These are phyloP conservation scores for Elongisporangium prolatum DNA, from an alignment of 352 stramenopile genomes.

Conservation along the genomic window DNA sequence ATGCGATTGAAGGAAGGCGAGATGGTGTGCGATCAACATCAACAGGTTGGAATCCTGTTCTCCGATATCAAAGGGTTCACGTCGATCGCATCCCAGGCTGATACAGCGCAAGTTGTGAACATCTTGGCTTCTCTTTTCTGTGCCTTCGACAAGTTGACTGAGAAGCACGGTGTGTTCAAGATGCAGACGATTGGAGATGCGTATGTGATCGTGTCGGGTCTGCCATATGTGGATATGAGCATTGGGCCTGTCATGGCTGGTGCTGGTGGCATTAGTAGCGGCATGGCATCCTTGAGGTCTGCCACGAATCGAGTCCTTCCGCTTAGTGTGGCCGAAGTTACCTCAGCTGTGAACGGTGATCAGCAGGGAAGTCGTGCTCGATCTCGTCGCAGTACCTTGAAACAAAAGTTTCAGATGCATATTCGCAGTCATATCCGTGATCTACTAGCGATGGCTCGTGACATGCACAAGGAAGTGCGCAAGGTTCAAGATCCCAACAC, in stretches of 20 bases:
- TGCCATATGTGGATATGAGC: slow-evolving; percentile 86
- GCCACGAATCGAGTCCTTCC: slow-evolving; percentile 53
- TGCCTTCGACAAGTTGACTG: slow-evolving; percentile 88
- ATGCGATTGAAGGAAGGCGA: slow-evolving; percentile 84
- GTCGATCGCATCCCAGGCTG: slow-evolving; percentile 80
- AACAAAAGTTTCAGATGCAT: slow-evolving; percentile 81
- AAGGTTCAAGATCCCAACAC: slow-evolving; percentile 85
- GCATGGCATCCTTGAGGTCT: slow-evolving; percentile 3
- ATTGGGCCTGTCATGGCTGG: slow-evolving; percentile 42
- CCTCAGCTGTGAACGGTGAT: slow-evolving; percentile 2
- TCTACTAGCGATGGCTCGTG: slow-evolving; percentile 70
- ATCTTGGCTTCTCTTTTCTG: slow-evolving; percentile 91
- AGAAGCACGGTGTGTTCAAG: slow-evolving; percentile 92
- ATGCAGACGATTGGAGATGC: slow-evolving; percentile 92
- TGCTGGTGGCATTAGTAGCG: slow-evolving; percentile 8
- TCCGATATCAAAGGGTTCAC: slow-evolving; percentile 92
- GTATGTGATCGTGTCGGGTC: slow-evolving; percentile 87
- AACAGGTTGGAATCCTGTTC: slow-evolving; percentile 88
- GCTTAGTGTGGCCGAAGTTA: slow-evolving; percentile 17
- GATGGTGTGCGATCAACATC: slow-evolving; percentile 80
- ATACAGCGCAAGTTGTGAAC: slow-evolving; percentile 85
- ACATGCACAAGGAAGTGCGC: slow-evolving; percentile 85
- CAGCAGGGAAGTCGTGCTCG: neutral
- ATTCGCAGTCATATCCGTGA: slow-evolving; percentile 78
- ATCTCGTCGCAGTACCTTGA: slow-evolving; percentile 53